These are phyloP conservation scores for Barnettozyma siamensis DNA, from an alignment of 805 yeast genomes.

Conservation along the genomic window DNA sequence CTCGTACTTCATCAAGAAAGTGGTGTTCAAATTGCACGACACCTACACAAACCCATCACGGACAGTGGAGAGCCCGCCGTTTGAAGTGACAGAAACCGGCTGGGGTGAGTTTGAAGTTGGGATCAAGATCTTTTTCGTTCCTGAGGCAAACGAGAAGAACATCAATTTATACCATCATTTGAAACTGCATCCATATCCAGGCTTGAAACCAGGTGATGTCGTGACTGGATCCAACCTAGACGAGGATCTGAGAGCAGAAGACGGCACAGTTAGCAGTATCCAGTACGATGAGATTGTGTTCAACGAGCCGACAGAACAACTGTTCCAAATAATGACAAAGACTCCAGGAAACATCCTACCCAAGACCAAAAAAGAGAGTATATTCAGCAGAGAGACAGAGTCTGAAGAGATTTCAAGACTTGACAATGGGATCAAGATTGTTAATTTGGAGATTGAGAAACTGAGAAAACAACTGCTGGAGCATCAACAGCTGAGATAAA, in stretches of 20 bases:
- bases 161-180: conserved; percentile 82
- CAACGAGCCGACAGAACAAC: conserved; percentile 89
- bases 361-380: conserved; percentile 30
- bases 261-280: conserved; percentile 47
- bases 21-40: conserved; percentile 91
- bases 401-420: conserved; percentile 58
- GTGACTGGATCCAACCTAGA: conserved; percentile 21
- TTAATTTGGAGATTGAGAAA: conserved; percentile 40
- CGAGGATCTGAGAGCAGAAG: conserved; percentile 8
- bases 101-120: conserved; percentile 99
- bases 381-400: conserved; percentile 50
- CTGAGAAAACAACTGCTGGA: conserved; percentile 32
- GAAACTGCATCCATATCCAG: conserved; percentile 80
- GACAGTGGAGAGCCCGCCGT: conserved; percentile 84
- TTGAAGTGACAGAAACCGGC: conserved; percentile 93
- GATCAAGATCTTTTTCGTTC: conserved; percentile 77
- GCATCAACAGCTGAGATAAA: conserved; percentile 14
- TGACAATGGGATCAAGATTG: conserved; percentile 37
- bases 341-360: conserved; percentile 56
- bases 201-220: conserved; percentile 23
- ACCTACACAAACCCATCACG: conserved; percentile 87
- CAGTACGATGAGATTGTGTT: conserved; percentile 89
- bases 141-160: conserved; percentile 86
- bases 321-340: conserved; percentile 71
- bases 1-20: conserved; percentile 77